These are phyloP conservation scores for Xylaria grammica DNA, from an alignment of 495 filamentous ascomycete genomes.

Conservation along the genomic window DNA sequence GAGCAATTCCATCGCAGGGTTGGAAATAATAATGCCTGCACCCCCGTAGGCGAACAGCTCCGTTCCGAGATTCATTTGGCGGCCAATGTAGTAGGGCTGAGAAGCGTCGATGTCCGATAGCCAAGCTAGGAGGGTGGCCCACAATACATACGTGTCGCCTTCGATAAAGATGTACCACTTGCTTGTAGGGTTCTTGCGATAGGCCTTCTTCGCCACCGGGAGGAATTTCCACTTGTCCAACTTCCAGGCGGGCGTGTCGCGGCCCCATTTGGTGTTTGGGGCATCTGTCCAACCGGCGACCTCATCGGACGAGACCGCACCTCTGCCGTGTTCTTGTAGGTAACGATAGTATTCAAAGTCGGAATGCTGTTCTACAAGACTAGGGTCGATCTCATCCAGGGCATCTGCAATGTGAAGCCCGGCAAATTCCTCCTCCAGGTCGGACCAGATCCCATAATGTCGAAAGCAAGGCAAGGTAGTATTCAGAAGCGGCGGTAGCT, in stretches of 20 bases:
- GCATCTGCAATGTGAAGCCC: constrained; percentile 16
- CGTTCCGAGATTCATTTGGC: constrained; percentile 34
- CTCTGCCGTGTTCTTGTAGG: constrained; percentile 6
- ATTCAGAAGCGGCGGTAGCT: constrained; percentile 17
- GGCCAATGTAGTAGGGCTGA: constrained; percentile 53
- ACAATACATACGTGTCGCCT: constrained; percentile 16
- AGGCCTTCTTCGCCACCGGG: constrained; percentile 16
- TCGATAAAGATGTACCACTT: constrained; percentile 21
- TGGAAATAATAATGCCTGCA: constrained; percentile 54
- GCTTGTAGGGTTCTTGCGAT: constrained; percentile 3
- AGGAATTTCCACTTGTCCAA: constrained; percentile 24
- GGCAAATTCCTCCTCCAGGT: constrained; percentile 17
- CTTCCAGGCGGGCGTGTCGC: constrained; percentile 20
- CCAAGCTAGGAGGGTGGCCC: constrained; percentile 6
- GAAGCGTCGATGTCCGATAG: constrained; percentile 41
- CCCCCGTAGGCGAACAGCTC: constrained; percentile 55
- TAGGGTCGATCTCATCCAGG: constrained; percentile 12
- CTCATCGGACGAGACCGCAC: background rate
- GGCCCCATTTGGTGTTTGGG: constrained; percentile 9
- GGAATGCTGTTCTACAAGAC: constrained; percentile 4
- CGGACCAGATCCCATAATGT: constrained; percentile 21
- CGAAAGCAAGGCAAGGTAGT: constrained; percentile 10
- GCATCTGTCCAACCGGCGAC: constrained; percentile 8
- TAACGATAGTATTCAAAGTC: constrained; percentile 18
- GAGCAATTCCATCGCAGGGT: constrained; percentile 45